Evolutionary conservation across 371 early-diverging fungal genomes (phyloP).

Genomic region (Apophysomyces trapeziformis): DNA sequence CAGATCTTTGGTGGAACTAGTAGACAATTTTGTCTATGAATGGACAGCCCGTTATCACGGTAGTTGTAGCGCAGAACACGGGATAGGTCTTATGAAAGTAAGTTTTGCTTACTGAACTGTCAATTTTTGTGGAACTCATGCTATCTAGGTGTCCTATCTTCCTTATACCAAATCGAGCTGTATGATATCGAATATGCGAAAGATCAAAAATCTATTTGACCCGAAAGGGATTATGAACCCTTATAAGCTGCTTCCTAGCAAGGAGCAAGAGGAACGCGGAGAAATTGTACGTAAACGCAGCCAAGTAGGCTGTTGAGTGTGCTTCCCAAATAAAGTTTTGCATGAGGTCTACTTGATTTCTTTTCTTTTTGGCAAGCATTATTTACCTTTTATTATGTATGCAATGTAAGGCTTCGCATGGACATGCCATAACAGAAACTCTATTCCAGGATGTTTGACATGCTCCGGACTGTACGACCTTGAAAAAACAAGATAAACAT

Average conservation of each 20-base stretch:
- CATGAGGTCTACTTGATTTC: not conserved
- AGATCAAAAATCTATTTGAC: conserved; percentile 75
- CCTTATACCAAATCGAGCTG: conserved; percentile 59
- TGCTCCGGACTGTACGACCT: not conserved
- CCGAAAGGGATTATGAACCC: conserved; percentile 89
- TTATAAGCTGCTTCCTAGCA: conserved; percentile 65
- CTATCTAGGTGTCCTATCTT: conserved; percentile 37
- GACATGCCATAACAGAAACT: not conserved
- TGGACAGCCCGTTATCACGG: conserved; percentile 55
- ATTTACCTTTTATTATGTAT: not conserved
- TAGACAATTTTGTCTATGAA: conserved; percentile 92
- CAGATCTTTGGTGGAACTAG: conserved; percentile 54
- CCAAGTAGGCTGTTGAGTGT: conserved; percentile 28
- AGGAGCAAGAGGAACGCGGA: conserved; percentile 36
- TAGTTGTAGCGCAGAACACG: conserved; percentile 76
- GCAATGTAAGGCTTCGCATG: not conserved
- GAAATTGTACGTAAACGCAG: conserved; percentile 27
- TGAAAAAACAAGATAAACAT: not conserved
- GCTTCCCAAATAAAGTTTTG: not conserved
- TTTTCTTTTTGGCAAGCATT: not conserved
- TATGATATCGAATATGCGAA: conserved; percentile 64
- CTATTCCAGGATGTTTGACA: not conserved
- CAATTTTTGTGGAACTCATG: too few species aligned
- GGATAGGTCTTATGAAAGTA: conserved; percentile 66
- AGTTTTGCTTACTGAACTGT: not conserved